phyloP scores from a whole-genome alignment of 768 basidiomycete species.

The Tremella yokohamensis region DNA sequence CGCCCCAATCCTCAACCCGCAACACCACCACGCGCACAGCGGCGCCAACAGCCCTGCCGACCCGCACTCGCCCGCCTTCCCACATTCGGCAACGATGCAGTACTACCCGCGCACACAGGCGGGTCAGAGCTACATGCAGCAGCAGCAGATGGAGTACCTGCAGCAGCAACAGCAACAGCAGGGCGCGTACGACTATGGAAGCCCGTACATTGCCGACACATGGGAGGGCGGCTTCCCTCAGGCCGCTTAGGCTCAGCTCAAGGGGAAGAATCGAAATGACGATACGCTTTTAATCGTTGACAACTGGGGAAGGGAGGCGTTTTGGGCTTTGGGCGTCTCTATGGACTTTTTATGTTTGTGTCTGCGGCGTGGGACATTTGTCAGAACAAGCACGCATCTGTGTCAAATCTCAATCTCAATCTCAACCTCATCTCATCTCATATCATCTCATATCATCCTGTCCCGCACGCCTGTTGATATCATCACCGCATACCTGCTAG shows the following conservation, averaged over 20 bases:
- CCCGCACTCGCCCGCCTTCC: conserved; percentile 22
- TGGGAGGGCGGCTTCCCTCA: conserved; percentile 20
- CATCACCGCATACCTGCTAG: too few species aligned
- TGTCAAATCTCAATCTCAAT: neutral
- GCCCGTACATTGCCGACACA: conserved; percentile 34
- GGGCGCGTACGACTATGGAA: conserved; percentile 31
- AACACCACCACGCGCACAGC: conserved; percentile 10
- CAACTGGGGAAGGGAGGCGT: neutral
- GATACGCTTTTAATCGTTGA: too few species aligned
- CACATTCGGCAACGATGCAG: conserved; percentile 18
- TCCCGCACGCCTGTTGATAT: too few species aligned
- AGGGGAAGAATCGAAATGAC: too few species aligned
- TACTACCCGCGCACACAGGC: conserved; percentile 16
- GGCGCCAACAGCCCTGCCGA: conserved; percentile 5
- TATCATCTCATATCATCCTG: neutral
- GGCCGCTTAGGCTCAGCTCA: neutral
- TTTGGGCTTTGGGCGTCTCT: neutral
- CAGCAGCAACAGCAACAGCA: conserved; percentile 24
- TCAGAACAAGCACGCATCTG: neutral
- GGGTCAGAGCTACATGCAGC: conserved; percentile 30
- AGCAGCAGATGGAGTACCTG: conserved; percentile 38
- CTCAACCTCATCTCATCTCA: neutral
- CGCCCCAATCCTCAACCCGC: conserved; percentile 29
- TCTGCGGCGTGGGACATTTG: neutral
- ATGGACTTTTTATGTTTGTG: neutral